Conservation (phyloP, 2,329 filamentous ascomycete species). For the Blastomyces gilchristii region DNA sequence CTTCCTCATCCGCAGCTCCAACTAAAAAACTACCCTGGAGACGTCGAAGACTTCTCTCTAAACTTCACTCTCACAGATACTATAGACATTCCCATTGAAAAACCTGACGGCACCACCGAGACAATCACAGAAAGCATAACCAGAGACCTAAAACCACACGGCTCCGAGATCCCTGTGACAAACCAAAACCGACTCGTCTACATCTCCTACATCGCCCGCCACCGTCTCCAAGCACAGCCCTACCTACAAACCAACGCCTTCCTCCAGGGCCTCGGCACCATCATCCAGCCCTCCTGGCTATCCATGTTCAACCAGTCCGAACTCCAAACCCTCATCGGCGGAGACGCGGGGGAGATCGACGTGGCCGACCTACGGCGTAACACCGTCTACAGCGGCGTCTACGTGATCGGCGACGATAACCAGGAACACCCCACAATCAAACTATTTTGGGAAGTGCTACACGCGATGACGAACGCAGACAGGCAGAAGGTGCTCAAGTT, state of each 20-base stretch:
- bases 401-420: slow-evolving; percentile 78
- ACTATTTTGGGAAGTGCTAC: slow-evolving; percentile 88
- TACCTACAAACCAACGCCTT: slow-evolving; percentile 77
- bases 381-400: slow-evolving; percentile 79
- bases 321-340: slow-evolving; percentile 84
- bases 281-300: slow-evolving; percentile 87
- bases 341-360: slow-evolving; percentile 76
- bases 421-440: slow-evolving; percentile 75
- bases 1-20: slow-evolving; percentile 33
- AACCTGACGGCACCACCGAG: slow-evolving; percentile 24
- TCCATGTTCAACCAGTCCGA: slow-evolving; percentile 98
- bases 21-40: slow-evolving; percentile 74
- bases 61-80: slow-evolving; percentile 83
- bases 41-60: slow-evolving; percentile 69
- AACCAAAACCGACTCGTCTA: slow-evolving; percentile 92
- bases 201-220: slow-evolving; percentile 80
- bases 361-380: slow-evolving; percentile 74
- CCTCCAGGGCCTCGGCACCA: slow-evolving; percentile 69
- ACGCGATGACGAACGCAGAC: slow-evolving; percentile 62
- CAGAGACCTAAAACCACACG: slow-evolving; percentile 64
- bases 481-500: slow-evolving; percentile 84
- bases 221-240: slow-evolving; percentile 74
- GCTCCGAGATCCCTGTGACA: slow-evolving; percentile 67
- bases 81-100: slow-evolving; percentile 38
- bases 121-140: slow-evolving; percentile 42